Conservation (phyloP, 306 rosid genomes). For the Sicyos edulis region DNA sequence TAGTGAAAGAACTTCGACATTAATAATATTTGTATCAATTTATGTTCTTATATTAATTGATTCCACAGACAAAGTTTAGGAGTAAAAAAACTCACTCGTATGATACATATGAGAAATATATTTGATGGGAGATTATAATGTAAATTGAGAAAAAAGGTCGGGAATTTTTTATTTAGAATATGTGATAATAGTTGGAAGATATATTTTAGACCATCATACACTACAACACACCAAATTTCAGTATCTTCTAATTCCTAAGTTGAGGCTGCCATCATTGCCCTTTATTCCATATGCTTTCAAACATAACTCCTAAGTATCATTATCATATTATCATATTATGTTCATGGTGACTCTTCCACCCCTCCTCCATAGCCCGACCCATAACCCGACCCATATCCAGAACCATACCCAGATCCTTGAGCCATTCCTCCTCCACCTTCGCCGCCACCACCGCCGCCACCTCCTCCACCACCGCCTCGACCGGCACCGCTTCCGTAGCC, state of each 20-base stretch:
- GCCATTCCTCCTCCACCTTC: slow-evolving; percentile 5
- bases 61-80: neutral
- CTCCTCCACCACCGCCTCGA: neutral
- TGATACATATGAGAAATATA: neutral
- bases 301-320: neutral
- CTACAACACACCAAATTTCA: neutral
- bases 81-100: neutral
- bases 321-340: neutral
- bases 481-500: slow-evolving; percentile 14
- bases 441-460: neutral
- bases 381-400: slow-evolving; percentile 14
- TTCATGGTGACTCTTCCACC: slow-evolving; percentile 15
- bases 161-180: neutral
- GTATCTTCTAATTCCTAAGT: neutral
- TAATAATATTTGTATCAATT: too few relatives aligned
- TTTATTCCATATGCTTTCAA: neutral
- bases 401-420: slow-evolving; percentile 16
- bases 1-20: neutral
- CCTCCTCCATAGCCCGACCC: slow-evolving; percentile 26
- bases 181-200: neutral
- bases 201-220: neutral
- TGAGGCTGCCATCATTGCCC: neutral
- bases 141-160: neutral
- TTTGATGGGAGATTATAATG: neutral
- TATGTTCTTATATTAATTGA: neutral